Conservation (phyloP, 805 yeast genomes). For the Candida morakotiae region DNA sequence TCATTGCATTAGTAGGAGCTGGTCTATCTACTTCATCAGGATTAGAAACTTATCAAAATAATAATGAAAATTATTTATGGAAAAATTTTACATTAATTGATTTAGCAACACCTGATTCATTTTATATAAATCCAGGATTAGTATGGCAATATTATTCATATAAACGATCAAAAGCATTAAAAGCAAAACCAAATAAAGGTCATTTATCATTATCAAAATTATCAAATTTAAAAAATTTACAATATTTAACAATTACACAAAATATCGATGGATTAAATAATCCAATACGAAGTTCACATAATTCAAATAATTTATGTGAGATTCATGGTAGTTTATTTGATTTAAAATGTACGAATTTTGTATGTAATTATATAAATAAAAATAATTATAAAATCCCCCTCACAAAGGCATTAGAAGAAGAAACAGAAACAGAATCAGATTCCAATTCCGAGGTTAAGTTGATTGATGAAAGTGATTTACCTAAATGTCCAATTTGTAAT, state of each 20-base stretch:
- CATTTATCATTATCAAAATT: conserved; percentile 68
- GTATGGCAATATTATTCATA: conserved; percentile 89
- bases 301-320: conserved; percentile 49
- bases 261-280: conserved; percentile 78
- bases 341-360: conserved; percentile 70
- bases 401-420: conserved; percentile 45
- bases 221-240: conserved; percentile 31
- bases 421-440: conserved; percentile 32
- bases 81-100: conserved; percentile 72
- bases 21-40: conserved; percentile 81
- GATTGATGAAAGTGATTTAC: conserved; percentile 51
- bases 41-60: conserved; percentile 65
- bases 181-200: conserved; percentile 69
- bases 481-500: conserved; percentile 73
- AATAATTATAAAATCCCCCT: conserved; percentile 55
- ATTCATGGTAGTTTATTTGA: conserved; percentile 78
- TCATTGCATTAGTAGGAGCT: conserved; percentile 73
- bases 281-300: conserved; percentile 65
- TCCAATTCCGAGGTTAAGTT: conserved; percentile 38
- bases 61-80: conserved; percentile 50
- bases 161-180: conserved; percentile 60
- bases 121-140: conserved; percentile 72
- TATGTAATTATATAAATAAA: conserved; percentile 59
- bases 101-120: conserved; percentile 89
- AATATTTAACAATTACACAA: conserved; percentile 70